phyloP scores from a whole-genome alignment of 1,284 basidiomycete species.

The Porogramme epimiltina region DNA sequence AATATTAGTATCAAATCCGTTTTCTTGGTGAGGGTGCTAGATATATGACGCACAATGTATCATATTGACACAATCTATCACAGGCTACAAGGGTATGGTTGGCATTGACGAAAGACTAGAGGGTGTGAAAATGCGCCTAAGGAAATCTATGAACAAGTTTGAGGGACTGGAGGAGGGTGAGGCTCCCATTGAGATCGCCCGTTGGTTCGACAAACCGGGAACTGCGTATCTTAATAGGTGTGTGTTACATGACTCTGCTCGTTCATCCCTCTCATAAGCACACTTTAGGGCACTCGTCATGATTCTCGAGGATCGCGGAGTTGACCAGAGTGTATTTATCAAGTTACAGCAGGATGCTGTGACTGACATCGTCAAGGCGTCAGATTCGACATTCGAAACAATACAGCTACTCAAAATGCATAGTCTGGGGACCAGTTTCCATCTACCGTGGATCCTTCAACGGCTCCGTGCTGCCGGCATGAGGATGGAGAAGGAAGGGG shows the following conservation, averaged over 20 bases:
- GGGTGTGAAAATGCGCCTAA: constrained; percentile 59
- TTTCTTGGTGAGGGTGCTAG: constrained; percentile 51
- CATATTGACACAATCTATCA: not conserved
- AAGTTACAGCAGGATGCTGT: constrained; percentile 58
- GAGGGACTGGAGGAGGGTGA: constrained; percentile 43
- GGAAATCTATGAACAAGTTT: constrained; percentile 78
- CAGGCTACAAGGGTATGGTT: constrained; percentile 70
- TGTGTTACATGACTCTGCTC: constrained; percentile 8
- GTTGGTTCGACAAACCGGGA: constrained; percentile 57
- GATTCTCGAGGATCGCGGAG: constrained; percentile 69
- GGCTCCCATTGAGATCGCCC: constrained; percentile 72
- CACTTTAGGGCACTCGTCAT: constrained; percentile 60
- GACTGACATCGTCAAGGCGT: constrained; percentile 52
- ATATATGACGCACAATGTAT: too few species aligned
- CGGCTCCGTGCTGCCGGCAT: constrained; percentile 50
- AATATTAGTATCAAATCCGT: constrained; percentile 67
- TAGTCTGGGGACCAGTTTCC: constrained; percentile 53
- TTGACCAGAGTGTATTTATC: constrained; percentile 53
- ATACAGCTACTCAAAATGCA: constrained; percentile 49
- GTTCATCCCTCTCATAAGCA: not conserved
- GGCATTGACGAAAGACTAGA: constrained; percentile 57
- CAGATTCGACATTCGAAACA: constrained; percentile 51
- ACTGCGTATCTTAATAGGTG: constrained; percentile 67
- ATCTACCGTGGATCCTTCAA: constrained; percentile 50
- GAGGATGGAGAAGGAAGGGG: constrained; percentile 40